Evolutionary conservation across 2,329 filamentous ascomycete genomes (phyloP), one percentile per base, ranked within the genome.

Genomic region (Stylonectria norvegica): DNA sequence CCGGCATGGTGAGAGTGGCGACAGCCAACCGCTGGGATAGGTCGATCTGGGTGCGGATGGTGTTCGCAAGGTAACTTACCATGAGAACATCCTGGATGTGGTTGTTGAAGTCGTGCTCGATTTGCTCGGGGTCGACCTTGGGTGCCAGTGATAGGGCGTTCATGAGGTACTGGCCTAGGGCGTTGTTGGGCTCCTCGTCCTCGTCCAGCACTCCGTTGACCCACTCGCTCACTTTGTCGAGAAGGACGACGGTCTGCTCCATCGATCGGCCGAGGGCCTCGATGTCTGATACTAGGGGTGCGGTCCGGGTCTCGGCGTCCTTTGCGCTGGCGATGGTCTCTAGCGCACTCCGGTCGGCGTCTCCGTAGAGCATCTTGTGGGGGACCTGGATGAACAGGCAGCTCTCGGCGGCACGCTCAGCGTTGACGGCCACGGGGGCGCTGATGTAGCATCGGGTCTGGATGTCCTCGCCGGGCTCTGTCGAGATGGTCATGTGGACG

Each of bases 91-190:
- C 93, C 74, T 98, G 93, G 68, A 98, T 89, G 73, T 98, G 93
- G 76, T 95, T 95, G 81, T 98, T 98, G 81, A 98, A 98, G 75
- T 97, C 90, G 64, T 85, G 79, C 77, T 98, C 93, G 62, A 98
- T 90, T 65, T 94, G 86, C 47, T 82, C 78, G 25, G 85, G 75
- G 59, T 95, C 88, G 47, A 97, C 93, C 78, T 97, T 98, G 60
- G 93, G 93, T 40, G 91, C 89, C 49, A 98, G 75, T 33, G 87
- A 90, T 49, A 98, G 79, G 27, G 91, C 85, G 67, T 95, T 95
- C 76, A 97, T 86, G 54, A 98, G 76, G 71, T 89, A 95, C 70
- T 98, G 94, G 53, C 90, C 93, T 42, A 98, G 75, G 10, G 90
- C 89, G 53, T 89, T 94, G 53, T 87, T 93, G 55, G 91, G 89